These are phyloP conservation scores for Clonostachys byssicola DNA, from an alignment of 2,329 filamentous ascomycete species.

Conservation along the genomic window DNA sequence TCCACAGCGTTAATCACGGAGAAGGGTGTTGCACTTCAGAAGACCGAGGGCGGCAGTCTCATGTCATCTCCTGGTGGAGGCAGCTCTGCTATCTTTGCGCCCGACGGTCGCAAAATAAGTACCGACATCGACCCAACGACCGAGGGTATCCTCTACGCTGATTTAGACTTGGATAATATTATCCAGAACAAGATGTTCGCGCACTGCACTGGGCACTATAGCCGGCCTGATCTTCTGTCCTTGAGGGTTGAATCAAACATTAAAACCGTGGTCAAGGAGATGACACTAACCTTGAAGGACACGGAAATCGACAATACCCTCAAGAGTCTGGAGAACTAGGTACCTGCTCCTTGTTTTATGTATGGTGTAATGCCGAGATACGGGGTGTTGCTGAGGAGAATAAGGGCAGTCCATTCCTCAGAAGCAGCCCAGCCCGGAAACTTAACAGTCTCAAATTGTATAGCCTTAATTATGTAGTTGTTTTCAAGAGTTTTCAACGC, in stretches of 20 bases:
- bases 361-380: too few relatives aligned
- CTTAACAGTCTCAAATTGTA: too few relatives aligned
- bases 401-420: too few relatives aligned
- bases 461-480: too few relatives aligned
- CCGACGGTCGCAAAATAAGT: conserved; percentile 42
- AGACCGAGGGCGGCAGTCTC: conserved; percentile 2
- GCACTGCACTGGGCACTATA: conserved; percentile 29
- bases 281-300: neutral
- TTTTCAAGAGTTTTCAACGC: too few relatives aligned
- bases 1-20: conserved; percentile 28
- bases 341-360: too few relatives aligned
- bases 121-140: conserved; percentile 26
- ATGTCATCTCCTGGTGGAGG: conserved; percentile 31
- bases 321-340: too few relatives aligned
- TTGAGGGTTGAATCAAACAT: conserved; percentile 10
- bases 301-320: too few relatives aligned
- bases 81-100: conserved; percentile 42
- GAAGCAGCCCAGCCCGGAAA: too few relatives aligned
- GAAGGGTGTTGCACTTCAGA: conserved; percentile 32
- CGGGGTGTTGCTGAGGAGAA: too few relatives aligned
- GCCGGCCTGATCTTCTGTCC: conserved; percentile 32
- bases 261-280: neutral
- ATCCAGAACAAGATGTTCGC: conserved; percentile 28
- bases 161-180: conserved; percentile 39
- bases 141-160: conserved; percentile 45